Base-by-base conservation (phyloP, 805 yeast genomes). In the Clavispora santaluciae region DNA sequence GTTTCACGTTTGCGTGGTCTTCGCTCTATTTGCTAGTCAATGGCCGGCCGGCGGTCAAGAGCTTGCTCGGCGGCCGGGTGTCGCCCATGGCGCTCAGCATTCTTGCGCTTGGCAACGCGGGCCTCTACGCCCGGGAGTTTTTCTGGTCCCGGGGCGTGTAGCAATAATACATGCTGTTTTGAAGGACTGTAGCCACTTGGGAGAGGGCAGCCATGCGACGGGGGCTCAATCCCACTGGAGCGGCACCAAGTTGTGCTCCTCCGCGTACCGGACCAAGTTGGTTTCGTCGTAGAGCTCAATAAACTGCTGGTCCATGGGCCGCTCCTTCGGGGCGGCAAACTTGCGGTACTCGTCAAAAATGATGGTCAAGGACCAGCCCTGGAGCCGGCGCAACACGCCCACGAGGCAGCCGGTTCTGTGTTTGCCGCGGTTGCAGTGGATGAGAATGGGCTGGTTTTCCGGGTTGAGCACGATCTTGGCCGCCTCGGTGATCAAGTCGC, bases 331-430 rank as follows among this genome's bases (percentile, higher is more conserved):
- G 39, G 84, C 84, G 6, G 98, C 95, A 67, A 89, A 93, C 54
- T 91, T 75, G 44, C 99, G 70, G 64, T 93, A 93, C 59, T 93
- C 99, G 55, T 93, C 98, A 56, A 93, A 89, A 15, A 91, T 93
- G 79, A 91, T 86, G 2, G 96, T 83, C 48, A 89, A 63, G 2
- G 95, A 83, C 99, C 99, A 93, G 45, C 82, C 80, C 57, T 91
- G 98, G 39, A 90, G 64, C 53, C 93, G 72, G 45, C 99, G 68
- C 24, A 93, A 72, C 56, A 96, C 91, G 2, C 99, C 99, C 22
- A 93, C 90, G 12, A 93, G 70, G 61, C 98, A 93, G 0, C 99
- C 99, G 0, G 99, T 93, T 51, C 99, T 73, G 61, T 93, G 99
- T 60, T 91, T 93, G 9, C 99, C 99, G 44, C 96, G 70, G 64